Percentiles rank a stretch among this genome's conserved stretches.
phyloP scores from a whole-genome alignment of 2,329 filamentous ascomycete species.

The Rasamsonia emersonii region DNA sequence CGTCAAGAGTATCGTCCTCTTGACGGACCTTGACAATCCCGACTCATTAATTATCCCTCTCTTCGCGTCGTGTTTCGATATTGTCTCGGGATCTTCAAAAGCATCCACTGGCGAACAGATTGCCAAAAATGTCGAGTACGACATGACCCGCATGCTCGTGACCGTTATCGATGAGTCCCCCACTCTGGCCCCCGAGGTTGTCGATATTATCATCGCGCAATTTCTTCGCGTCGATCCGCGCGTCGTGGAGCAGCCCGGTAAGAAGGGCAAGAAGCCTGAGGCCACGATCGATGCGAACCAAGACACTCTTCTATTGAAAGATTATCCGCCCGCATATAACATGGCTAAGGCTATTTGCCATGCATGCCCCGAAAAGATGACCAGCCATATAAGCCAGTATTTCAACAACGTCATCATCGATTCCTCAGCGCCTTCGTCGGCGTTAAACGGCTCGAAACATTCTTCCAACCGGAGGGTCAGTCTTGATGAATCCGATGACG shows the following conservation, averaged over 20 bases:
- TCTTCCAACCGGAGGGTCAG: conserved; percentile 36
- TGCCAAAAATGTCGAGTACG: conserved; percentile 86
- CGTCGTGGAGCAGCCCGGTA: conserved; percentile 42
- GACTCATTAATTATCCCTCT: conserved; percentile 71
- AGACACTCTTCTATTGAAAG: conserved; percentile 73
- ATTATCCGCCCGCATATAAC: conserved; percentile 85
- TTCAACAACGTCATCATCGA: conserved; percentile 96
- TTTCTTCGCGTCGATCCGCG: conserved; percentile 80
- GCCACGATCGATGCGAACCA: conserved; percentile 62
- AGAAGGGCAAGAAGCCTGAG: conserved; percentile 47
- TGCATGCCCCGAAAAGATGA: conserved; percentile 84
- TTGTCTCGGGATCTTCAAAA: conserved; percentile 70
- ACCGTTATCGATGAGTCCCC: conserved; percentile 79
- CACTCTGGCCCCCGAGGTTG: conserved; percentile 67
- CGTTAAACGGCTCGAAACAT: conserved; percentile 41
- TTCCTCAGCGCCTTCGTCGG: conserved; percentile 54
- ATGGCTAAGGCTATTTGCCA: conserved; percentile 96
- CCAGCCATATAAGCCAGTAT: conserved; percentile 86
- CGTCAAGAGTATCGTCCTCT: conserved; percentile 86
- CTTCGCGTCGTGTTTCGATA: conserved; percentile 87
- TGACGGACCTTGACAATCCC: conserved; percentile 77
- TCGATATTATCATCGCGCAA: conserved; percentile 91
- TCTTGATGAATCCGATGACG: conserved; percentile 55
- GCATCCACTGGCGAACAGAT: conserved; percentile 69
- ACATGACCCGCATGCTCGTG: conserved; percentile 78